These are phyloP conservation scores for Dothideomycetes sp. DNA, from an alignment of 2,329 filamentous ascomycete species.

Conservation along the genomic window DNA sequence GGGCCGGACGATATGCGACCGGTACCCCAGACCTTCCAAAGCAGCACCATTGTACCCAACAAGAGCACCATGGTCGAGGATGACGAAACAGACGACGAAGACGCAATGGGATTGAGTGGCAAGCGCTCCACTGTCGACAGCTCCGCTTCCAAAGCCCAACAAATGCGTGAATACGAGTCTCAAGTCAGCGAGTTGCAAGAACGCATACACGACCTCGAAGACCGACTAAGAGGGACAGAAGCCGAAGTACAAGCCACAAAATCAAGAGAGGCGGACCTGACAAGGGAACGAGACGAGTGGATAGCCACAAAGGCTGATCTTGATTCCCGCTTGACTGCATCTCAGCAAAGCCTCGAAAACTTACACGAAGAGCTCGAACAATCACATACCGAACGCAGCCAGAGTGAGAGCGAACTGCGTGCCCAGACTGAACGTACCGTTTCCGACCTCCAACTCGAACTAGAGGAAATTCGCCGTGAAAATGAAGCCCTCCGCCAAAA, in stretches of 20 bases:
- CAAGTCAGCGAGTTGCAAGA: conserved; percentile 66
- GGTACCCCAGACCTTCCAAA: conserved; percentile 80
- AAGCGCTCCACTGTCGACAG: conserved; percentile 15
- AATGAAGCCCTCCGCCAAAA: conserved; percentile 21
- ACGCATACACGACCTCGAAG: conserved; percentile 63
- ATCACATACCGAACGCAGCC: conserved; percentile 37
- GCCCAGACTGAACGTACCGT: conserved; percentile 10
- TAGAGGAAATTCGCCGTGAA: conserved; percentile 12
- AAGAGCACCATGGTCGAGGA: conserved; percentile 98
- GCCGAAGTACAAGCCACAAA: conserved; percentile 56
- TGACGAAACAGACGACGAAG: conserved; percentile 63
- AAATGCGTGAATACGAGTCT: conserved; percentile 67
- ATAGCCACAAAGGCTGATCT: conserved; percentile 54
- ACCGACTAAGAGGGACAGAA: conserved; percentile 57
- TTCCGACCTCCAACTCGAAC: conserved; percentile 7
- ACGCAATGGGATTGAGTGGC: conserved; percentile 49
- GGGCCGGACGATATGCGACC: too few relatives aligned
- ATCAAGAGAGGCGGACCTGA: conserved; percentile 24
- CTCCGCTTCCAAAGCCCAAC: conserved; percentile 47
- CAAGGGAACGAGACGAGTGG: conserved; percentile 16
- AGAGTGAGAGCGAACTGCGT: conserved; percentile 11
- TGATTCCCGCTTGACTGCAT: conserved; percentile 22
- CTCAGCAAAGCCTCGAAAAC: conserved; percentile 9
- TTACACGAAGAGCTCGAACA: conserved; percentile 37
- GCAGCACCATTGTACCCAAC: conserved; percentile 92